Conservation (phyloP, 805 yeast species). For the Saccharomyces mikatae region DNA sequence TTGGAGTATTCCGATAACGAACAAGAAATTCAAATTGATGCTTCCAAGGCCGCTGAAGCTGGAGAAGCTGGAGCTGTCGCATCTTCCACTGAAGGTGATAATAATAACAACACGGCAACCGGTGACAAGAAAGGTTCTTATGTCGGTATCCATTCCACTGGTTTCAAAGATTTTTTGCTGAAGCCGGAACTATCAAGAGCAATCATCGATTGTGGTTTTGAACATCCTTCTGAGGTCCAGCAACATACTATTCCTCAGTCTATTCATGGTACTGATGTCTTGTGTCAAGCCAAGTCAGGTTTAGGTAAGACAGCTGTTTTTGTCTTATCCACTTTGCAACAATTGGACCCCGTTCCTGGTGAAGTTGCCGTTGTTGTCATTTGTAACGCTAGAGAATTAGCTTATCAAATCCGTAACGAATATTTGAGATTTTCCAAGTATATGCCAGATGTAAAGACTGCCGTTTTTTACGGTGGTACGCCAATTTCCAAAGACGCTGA, state of each 20-base stretch:
- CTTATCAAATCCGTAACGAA: constrained; percentile 96
- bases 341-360: constrained; percentile 94
- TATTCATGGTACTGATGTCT: constrained; percentile 92
- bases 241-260: constrained; percentile 98
- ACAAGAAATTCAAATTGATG: constrained; percentile 71
- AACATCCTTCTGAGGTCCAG: constrained; percentile 99
- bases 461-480: constrained; percentile 95
- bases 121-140: constrained; percentile 91
- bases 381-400: constrained; percentile 98
- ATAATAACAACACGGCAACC: constrained; percentile 41
- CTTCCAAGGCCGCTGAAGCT: constrained; percentile 37
- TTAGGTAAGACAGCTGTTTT: constrained; percentile 98
- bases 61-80: constrained; percentile 19
- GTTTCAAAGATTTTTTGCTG: constrained; percentile 93
- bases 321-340: constrained; percentile 91
- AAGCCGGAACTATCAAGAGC: constrained; percentile 97
- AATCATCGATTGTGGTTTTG: constrained; percentile 97
- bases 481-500: constrained; percentile 80
- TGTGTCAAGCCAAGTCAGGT: constrained; percentile 99
- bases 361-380: constrained; percentile 90
- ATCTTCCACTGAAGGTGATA: constrained; percentile 23
- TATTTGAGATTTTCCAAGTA: constrained; percentile 95
- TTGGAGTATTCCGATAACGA: constrained; percentile 98
- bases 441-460: constrained; percentile 95
- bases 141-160: constrained; percentile 96